Evolutionary conservation across 352 stramenopile species (phyloP).

Genomic region (Pythium apleroticum): DNA sequence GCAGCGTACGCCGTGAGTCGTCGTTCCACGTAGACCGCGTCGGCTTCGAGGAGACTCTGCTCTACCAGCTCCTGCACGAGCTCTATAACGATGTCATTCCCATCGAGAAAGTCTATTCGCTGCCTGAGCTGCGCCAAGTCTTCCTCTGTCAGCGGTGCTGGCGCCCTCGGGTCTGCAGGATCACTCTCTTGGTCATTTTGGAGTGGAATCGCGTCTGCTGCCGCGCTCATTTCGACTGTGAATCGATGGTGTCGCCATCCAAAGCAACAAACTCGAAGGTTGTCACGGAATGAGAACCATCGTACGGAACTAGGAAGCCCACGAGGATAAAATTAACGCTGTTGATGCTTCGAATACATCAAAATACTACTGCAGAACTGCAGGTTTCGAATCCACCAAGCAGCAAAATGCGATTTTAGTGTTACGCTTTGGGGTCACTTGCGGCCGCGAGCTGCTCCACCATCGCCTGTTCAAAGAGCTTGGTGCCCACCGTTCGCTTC

Average conservation of each 20-base stretch:
- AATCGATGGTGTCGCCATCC: not conserved
- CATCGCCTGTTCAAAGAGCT: slow-evolving; percentile 50
- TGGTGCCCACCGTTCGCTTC: slow-evolving; percentile 37
- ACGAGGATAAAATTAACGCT: not conserved
- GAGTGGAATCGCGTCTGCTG: not conserved
- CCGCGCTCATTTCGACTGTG: not conserved
- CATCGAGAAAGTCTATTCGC: slow-evolving; percentile 19
- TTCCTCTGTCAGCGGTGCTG: not conserved
- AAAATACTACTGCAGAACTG: too few relatives aligned
- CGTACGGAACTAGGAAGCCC: not conserved
- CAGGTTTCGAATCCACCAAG: too few relatives aligned
- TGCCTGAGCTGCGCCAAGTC: not conserved
- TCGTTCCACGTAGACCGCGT: slow-evolving; percentile 22
- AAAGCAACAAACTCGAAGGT: not conserved
- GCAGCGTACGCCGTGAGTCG: slow-evolving; percentile 35
- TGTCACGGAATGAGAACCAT: not conserved
- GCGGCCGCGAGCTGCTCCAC: slow-evolving; percentile 40
- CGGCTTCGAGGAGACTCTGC: slow-evolving; percentile 25
- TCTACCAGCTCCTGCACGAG: slow-evolving; percentile 23
- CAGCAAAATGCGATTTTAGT: not conserved
- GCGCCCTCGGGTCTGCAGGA: not conserved
- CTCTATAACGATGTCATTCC: slow-evolving; percentile 32
- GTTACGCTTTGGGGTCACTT: not conserved
- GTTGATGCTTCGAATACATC: too few relatives aligned
- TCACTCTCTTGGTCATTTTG: not conserved